phyloP scores from a whole-genome alignment of 495 filamentous ascomycete species.

The Aspergillus ellipticus region DNA sequence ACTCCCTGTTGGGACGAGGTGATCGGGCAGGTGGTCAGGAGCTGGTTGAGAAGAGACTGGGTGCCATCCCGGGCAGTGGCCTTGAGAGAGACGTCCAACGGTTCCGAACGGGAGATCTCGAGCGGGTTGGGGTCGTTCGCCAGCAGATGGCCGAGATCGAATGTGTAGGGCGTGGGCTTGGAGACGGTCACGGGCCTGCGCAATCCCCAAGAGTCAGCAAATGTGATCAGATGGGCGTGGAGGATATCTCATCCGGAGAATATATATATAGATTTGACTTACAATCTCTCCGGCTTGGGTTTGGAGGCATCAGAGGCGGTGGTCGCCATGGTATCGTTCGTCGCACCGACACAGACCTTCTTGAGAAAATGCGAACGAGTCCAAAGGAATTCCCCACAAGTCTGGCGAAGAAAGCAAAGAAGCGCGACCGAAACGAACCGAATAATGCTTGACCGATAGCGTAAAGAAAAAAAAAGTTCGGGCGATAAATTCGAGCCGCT shows the following conservation, averaged over 20 bases:
- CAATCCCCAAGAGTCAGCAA: constrained; percentile 6
- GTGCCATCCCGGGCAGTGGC: constrained; percentile 76
- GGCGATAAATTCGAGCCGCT: constrained; percentile 22
- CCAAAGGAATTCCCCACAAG: background rate
- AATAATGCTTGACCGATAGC: constrained; percentile 2
- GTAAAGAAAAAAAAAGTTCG: constrained; percentile 24
- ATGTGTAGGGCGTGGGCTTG: constrained; percentile 85
- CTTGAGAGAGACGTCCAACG: constrained; percentile 51
- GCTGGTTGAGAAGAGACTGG: constrained; percentile 83
- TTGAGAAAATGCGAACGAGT: background rate
- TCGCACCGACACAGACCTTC: background rate
- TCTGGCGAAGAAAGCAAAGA: too few relatives aligned
- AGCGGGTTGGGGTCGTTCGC: constrained; percentile 80
- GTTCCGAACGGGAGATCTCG: constrained; percentile 35
- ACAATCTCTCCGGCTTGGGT: constrained; percentile 43
- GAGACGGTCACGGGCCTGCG: constrained; percentile 59
- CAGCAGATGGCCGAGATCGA: constrained; percentile 85
- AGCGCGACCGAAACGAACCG: background rate
- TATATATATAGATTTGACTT: constrained; percentile 13
- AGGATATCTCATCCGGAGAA: background rate
- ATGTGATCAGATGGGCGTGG: background rate
- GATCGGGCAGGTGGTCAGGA: constrained; percentile 82
- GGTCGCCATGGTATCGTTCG: constrained; percentile 29
- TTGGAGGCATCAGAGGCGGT: constrained; percentile 20
- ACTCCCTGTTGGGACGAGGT: constrained; percentile 61